Evolutionary conservation across 2,329 filamentous ascomycete genomes (phyloP), one percentile per base, ranked within the genome.

Genomic region (Hysterium pulicare): DNA sequence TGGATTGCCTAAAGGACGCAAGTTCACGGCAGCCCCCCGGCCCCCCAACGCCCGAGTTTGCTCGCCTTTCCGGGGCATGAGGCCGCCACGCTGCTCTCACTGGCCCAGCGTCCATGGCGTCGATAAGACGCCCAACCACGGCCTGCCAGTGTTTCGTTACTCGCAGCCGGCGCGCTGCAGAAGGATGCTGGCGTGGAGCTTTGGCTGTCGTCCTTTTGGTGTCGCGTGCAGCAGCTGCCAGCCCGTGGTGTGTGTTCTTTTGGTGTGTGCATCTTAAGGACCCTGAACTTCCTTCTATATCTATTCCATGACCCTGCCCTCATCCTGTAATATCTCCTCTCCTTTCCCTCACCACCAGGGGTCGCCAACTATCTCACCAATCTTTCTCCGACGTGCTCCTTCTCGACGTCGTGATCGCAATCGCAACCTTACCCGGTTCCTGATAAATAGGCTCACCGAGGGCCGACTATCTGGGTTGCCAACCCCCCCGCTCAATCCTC

Each of bases 201-300:
- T n/a, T n/a, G n/a, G n/a, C n/a, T n/a, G n/a, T n/a, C 24, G 37
- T 23, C 26, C 24, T 31, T 9, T 16, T 16, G 23, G 37, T 31
- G 37, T 39, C 37, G 37, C 37, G 37, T 39, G 37, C 37, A 39
- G 7, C 8, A 28, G 24, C 13, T 28, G 37, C 37, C 13, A 39
- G 16, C 23, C n/a, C n/a, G 23, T 19, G n/a, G 9, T 15, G 21
- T 38, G 36, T 16, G 24, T 7, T 7, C 24, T 8, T 8, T 28
- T 13, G 8, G 24, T 8, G 24, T 28, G 7, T 28, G 13, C 24
- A 13, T 7, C 24, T 28, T 28, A 28, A 13, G 24, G 24, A 28
- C 24, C 24, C 24, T 28, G 24, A 28, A 13, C 24, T 28, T 28
- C 24, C 24, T 28, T 13, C 24, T 28, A 28, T 28, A 28, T 8